Conservation (phyloP, 139 green algal genomes). For the Asterochloris erici region DNA sequence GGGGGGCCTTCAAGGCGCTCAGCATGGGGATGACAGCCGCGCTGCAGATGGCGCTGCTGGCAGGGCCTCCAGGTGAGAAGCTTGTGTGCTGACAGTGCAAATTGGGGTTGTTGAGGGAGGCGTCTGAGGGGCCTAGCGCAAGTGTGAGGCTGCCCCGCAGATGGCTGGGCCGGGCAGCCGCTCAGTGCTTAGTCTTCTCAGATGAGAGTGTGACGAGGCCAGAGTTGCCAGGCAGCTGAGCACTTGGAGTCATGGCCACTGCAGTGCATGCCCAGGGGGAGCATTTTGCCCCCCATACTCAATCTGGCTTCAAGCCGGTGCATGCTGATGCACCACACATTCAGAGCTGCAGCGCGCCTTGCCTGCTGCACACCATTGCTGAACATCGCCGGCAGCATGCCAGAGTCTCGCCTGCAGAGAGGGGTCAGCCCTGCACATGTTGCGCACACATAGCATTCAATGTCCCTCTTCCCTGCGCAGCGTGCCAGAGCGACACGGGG, state of each 20-base stretch:
- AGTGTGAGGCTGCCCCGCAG: background rate
- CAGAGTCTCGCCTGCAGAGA: background rate
- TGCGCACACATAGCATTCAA: background rate
- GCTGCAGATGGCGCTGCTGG: constrained; percentile 41
- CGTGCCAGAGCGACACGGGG: constrained; percentile 14
- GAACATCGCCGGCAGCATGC: background rate
- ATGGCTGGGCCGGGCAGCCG: background rate
- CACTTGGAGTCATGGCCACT: background rate
- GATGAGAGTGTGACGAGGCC: background rate
- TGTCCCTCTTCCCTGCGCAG: too few relatives aligned
- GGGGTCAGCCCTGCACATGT: background rate
- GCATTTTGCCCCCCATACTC: too few relatives aligned
- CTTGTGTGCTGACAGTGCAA: too few relatives aligned
- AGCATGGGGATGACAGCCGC: constrained; percentile 28
- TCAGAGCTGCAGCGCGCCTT: background rate
- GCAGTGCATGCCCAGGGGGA: too few relatives aligned
- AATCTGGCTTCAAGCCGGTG: too few relatives aligned
- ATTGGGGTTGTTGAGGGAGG: background rate
- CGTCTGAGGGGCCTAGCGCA: background rate
- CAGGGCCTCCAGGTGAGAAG: background rate
- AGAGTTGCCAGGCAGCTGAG: background rate
- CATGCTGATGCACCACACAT: background rate
- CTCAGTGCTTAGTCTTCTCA: background rate
- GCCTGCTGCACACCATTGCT: background rate
- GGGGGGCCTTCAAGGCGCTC: constrained; percentile 39